Evolutionary conservation across 2,329 filamentous ascomycete species (phyloP).

Genomic region (Scolecobasidium constrictum): DNA sequence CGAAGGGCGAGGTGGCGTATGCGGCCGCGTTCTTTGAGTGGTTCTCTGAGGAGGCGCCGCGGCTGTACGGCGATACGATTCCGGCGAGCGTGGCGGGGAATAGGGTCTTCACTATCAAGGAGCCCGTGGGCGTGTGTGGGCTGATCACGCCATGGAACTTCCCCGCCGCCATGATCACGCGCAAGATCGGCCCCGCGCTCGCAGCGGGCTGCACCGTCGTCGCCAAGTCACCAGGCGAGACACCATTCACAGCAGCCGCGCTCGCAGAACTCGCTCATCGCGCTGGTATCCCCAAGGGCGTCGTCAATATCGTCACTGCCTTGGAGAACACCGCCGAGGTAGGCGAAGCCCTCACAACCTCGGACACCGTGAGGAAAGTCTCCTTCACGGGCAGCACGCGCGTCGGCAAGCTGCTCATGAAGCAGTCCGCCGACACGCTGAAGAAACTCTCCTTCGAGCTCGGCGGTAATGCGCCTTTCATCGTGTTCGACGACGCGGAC

Average conservation of each 20-base stretch:
- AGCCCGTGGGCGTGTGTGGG: slow-evolving; percentile 75
- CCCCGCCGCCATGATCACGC: slow-evolving; percentile 38
- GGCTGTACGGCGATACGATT: slow-evolving; percentile 55
- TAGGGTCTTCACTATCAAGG: slow-evolving; percentile 66
- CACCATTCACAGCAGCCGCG: slow-evolving; percentile 81
- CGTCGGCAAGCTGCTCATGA: slow-evolving; percentile 71
- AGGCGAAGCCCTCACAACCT: slow-evolving; percentile 65
- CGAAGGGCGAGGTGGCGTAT: slow-evolving; percentile 28
- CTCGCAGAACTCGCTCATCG: slow-evolving; percentile 76
- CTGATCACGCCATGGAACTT: slow-evolving; percentile 78
- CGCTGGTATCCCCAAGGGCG: slow-evolving; percentile 81
- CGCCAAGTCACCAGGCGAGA: slow-evolving; percentile 83
- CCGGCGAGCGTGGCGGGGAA: slow-evolving; percentile 59
- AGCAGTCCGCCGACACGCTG: slow-evolving; percentile 69
- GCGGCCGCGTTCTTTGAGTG: slow-evolving; percentile 30
- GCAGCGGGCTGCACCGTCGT: slow-evolving; percentile 95
- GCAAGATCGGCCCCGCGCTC: slow-evolving; percentile 52
- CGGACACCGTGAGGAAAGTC: slow-evolving; percentile 71
- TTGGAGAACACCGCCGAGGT: slow-evolving; percentile 69
- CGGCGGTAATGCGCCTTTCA: slow-evolving; percentile 90
- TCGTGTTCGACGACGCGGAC: slow-evolving; percentile 93
- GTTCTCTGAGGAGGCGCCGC: slow-evolving; percentile 29
- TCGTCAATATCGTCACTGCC: slow-evolving; percentile 80
- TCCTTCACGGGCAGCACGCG: slow-evolving; percentile 77
- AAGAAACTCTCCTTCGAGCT: slow-evolving; percentile 89